These are phyloP conservation scores for Paecilomyces niveus DNA, from an alignment of 2,329 filamentous ascomycete genomes.

Conservation along the genomic window DNA sequence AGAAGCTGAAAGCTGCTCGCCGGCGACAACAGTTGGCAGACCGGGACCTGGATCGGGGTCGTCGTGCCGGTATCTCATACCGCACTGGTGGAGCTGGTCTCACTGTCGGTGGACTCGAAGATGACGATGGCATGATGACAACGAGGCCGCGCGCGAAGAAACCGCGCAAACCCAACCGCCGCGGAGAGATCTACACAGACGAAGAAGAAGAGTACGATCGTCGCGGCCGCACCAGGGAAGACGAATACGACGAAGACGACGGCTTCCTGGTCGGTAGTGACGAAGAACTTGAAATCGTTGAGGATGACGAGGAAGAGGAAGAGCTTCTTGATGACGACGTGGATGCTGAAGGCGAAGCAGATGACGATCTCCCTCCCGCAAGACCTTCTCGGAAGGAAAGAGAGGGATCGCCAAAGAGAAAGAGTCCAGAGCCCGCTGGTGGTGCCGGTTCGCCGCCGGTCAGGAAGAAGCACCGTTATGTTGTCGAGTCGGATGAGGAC, in stretches of 20 bases:
- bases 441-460: slow-evolving; percentile 27
- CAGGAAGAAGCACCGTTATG: slow-evolving; percentile 41
- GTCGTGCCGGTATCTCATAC: slow-evolving; percentile 38
- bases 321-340: slow-evolving; percentile 37
- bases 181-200: slow-evolving; percentile 43
- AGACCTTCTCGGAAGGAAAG: slow-evolving; percentile 21
- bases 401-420: slow-evolving; percentile 15
- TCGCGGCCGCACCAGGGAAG: slow-evolving; percentile 53
- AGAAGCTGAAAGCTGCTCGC: slow-evolving; percentile 48
- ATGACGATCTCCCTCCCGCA: slow-evolving; percentile 23
- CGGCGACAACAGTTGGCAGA: slow-evolving; percentile 50
- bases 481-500: slow-evolving; percentile 44
- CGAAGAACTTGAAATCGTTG: slow-evolving; percentile 41
- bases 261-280: slow-evolving; percentile 59
- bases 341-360: slow-evolving; percentile 39
- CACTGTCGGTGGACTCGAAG: slow-evolving; percentile 52
- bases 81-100: slow-evolving; percentile 45
- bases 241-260: slow-evolving; percentile 77
- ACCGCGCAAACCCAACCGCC: slow-evolving; percentile 34
- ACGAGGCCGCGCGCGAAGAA: slow-evolving; percentile 34
- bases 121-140: slow-evolving; percentile 44
- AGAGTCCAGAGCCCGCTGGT: slow-evolving; percentile 10
- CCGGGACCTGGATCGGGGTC: slow-evolving; percentile 49
- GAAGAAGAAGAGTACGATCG: slow-evolving; percentile 43
- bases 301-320: slow-evolving; percentile 37